Evolutionary conservation across 306 rosid genomes (phyloP).

Genomic region (Nissolia schottii): DNA sequence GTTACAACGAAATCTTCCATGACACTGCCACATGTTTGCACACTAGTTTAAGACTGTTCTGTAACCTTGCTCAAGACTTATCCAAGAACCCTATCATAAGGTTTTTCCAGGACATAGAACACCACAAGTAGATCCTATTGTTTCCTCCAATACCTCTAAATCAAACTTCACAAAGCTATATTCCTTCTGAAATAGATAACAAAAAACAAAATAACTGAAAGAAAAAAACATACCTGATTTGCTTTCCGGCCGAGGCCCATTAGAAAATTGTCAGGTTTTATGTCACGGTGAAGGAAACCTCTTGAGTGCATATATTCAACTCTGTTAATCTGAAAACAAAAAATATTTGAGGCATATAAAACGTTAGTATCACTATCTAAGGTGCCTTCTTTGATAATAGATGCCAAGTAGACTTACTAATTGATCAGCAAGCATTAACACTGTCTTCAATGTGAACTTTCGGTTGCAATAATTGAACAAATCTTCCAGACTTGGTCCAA

Average conservation of each 20-base stretch:
- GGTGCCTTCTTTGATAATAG: slow-evolving; percentile 6
- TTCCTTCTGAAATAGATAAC: not conserved
- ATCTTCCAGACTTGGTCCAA: slow-evolving; percentile 99
- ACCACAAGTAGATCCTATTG: not conserved
- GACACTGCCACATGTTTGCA: not conserved
- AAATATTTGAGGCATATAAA: not conserved
- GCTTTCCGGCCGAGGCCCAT: slow-evolving; percentile 99
- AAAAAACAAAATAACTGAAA: not conserved
- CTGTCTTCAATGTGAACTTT: slow-evolving; percentile 83
- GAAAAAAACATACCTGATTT: slow-evolving; percentile 63
- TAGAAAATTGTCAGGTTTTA: slow-evolving; percentile 96
- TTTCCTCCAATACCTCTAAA: not conserved
- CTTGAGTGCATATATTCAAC: slow-evolving; percentile 99
- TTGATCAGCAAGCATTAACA: slow-evolving; percentile 99
- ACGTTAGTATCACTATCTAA: slow-evolving; percentile 9
- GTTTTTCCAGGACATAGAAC: slow-evolving; percentile 7
- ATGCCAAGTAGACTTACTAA: slow-evolving; percentile 50
- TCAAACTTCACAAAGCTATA: slow-evolving; percentile 3
- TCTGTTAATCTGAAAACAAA: slow-evolving; percentile 78
- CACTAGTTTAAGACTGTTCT: too few species aligned
- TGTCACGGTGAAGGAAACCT: slow-evolving; percentile 99
- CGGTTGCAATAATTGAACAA: slow-evolving; percentile 94
- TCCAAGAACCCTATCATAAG: not conserved
- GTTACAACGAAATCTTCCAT: too few species aligned
- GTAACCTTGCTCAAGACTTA: not conserved